Base-by-base conservation (phyloP, 1,284 basidiomycete species). In the Athelia psychrophila region DNA sequence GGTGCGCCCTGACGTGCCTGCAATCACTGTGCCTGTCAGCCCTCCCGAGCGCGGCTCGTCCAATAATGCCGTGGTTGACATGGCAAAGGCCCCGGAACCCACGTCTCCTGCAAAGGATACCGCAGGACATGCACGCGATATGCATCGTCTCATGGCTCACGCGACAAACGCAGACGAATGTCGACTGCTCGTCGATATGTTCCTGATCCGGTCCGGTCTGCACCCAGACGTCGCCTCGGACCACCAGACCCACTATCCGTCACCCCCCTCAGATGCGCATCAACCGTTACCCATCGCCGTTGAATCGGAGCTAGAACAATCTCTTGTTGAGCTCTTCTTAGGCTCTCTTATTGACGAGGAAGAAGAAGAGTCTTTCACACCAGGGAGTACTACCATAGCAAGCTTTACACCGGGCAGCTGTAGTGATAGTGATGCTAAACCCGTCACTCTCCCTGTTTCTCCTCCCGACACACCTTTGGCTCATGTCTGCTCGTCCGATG, bases 81-180 rank as follows among this genome's bases (percentile, higher is more conserved):
- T 22, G 6, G 9, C 16, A 22, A 42, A 42, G n/a, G 16, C 38
- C 9, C 38, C 20, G 5, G 38, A 42, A 16, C 16, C 67, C 66
- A 25, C 70, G 69, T 44, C 65, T 72, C 25, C 74, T 73, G 20
- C 76, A 76, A 13, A 72, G 71, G 16, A 63, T 67, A 5, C 74
- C 76, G n/a, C 76, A 74, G 13, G 62, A 65, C 23, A 84, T 53
- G 78, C 85, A 30, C 71, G 75, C 13, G 86, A 91, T 47, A 77
- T 95, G 65, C 84, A 87, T 23, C 74, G 77, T 22, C 73, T 91
- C 51, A 71, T 95, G n/a, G 71, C 80, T 22, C 77, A 74, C 50
- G 91, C 93, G 16, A 87, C 86, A 1, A 83, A 78, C 27, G 87
- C 81, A 36, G 84, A 88, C 54, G 93, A 95, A 72, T 94, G 92